Conservation (phyloP, 1,139 yeast genomes). For the Taiozyma sp. region DNA sequence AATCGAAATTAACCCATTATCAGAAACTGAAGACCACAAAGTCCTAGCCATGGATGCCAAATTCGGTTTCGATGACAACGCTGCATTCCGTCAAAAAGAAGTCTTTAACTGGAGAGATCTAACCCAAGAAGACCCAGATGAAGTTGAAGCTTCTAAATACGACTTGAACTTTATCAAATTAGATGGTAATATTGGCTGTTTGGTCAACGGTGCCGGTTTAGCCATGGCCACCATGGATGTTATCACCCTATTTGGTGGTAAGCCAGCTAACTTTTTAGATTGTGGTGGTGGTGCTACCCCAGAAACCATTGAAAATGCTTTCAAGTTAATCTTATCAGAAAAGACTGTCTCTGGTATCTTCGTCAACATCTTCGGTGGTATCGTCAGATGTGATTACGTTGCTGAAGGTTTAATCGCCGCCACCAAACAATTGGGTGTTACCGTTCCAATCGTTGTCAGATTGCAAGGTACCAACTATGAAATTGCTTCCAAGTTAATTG, state of each 20-base stretch:
- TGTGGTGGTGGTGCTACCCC: constrained; percentile 99
- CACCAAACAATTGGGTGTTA: constrained; percentile 82
- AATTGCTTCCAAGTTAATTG: constrained; percentile 82
- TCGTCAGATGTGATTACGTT: constrained; percentile 97
- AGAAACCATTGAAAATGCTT: constrained; percentile 95
- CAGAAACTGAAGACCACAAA: constrained; percentile 86
- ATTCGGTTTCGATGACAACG: constrained; percentile 96
- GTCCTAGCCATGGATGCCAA: constrained; percentile 99
- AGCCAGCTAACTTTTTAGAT: constrained; percentile 98
- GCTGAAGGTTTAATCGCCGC: constrained; percentile 97
- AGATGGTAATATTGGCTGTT: constrained; percentile 97
- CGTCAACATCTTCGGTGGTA: constrained; percentile 98
- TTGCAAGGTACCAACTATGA: constrained; percentile 96
- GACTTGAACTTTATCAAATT: constrained; percentile 95
- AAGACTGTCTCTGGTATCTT: constrained; percentile 90
- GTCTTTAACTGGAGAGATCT: constrained; percentile 96
- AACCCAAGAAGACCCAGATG: constrained; percentile 98
- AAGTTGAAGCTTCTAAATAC: constrained; percentile 84
- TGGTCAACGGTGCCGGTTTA: constrained; percentile 99
- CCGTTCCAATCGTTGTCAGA: constrained; percentile 95
- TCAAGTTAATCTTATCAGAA: constrained; percentile 88
- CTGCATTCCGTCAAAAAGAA: constrained; percentile 91
- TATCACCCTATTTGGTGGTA: constrained; percentile 96
- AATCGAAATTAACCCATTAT: constrained; percentile 96
- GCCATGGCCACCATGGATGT: constrained; percentile 99